Conservation (phyloP, 2,329 filamentous ascomycete genomes). For the Fusarium sp. region DNA sequence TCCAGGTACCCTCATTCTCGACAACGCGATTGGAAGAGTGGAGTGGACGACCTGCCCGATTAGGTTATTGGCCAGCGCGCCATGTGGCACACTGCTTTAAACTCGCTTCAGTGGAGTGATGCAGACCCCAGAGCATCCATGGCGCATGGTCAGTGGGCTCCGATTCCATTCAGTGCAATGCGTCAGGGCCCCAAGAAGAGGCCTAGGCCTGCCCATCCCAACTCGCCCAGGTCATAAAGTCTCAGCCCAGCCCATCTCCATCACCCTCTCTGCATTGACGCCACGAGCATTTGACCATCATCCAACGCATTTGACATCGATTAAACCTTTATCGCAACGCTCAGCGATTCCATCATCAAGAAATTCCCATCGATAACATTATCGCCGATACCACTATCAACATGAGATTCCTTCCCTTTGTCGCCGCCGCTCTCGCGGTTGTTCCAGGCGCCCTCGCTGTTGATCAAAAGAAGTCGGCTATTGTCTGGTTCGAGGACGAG, state of each 20-base stretch:
- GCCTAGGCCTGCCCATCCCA: slow-evolving; percentile 1
- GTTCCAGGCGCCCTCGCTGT: slow-evolving; percentile 70
- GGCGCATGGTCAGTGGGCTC: slow-evolving; percentile 8
- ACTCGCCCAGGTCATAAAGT: slow-evolving; percentile 23
- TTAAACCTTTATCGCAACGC: slow-evolving; percentile 8
- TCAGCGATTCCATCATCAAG: neutral
- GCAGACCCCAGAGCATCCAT: slow-evolving; percentile 4
- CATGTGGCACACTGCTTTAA: slow-evolving; percentile 27
- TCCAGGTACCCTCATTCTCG: slow-evolving; percentile 22
- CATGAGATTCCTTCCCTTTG: slow-evolving; percentile 72
- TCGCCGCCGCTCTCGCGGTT: slow-evolving; percentile 68
- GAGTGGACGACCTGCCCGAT: slow-evolving; percentile 30
- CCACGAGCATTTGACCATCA: slow-evolving; percentile 15
- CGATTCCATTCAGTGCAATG: slow-evolving; percentile 16
- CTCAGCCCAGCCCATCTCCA: slow-evolving; percentile 6
- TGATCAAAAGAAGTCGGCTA: slow-evolving; percentile 76
- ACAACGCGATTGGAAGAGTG: slow-evolving; percentile 25
- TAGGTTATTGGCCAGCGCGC: slow-evolving; percentile 8
- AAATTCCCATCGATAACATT: slow-evolving; percentile 1
- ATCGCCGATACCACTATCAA: slow-evolving; percentile 40
- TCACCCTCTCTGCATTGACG: slow-evolving; percentile 24
- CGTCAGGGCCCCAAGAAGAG: slow-evolving; percentile 20
- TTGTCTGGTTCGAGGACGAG: slow-evolving; percentile 80
- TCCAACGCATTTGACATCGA: neutral
- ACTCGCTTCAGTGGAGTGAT: slow-evolving; percentile 32